Evolutionary conservation across 2,329 filamentous ascomycete species (phyloP), one percentile per base, ranked within the genome.

Genomic region (Phaeosphaeriaceae sp.): DNA sequence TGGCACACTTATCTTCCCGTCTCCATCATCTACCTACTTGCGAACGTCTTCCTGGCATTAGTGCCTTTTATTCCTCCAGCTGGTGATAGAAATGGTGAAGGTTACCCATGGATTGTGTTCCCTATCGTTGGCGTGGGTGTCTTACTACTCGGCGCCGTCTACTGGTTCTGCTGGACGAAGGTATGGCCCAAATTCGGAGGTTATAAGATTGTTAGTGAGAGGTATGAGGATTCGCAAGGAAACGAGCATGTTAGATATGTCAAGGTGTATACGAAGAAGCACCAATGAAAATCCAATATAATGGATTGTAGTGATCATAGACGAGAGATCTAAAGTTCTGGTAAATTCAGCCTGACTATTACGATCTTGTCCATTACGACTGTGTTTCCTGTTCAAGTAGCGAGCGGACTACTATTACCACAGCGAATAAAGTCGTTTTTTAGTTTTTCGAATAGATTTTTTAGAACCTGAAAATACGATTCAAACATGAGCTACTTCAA

Each of bases 61-160:
- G 74, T 74, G 1, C 76, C 77, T 0, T 78, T 78, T 49, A 65
- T 79, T 34, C 65, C 68, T 17, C 76, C 76, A 2, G 67, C 68
- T 33, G 70, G 69, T 7, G 73, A 75, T 16, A 74, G 73, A 58
- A 75, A 75, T 20, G 72, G 71, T 7, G 72, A 74, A 0, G 69
- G 67, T 7, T 69, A 78, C 26, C 76, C 76, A 2, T 79, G 77
- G 60, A 78, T 75, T 60, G 68, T 78, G 2, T 77, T 74, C 30
- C 74, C 76, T 0, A 66, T 77, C 16, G 66, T 79, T 1, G 76
- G 76, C 15, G 73, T 79, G 12, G 64, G 63, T 12, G 69, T 79
- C 6, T 52, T 77, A 34, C 18, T 71, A 2, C 46, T 64, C 0
- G 75, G 76, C 21, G 71, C 69, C 0, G 47, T 69, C 1, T 77